phyloP scores from a whole-genome alignment of 305 asterid genomes.

The Fraxinus xanthoxyloides region DNA sequence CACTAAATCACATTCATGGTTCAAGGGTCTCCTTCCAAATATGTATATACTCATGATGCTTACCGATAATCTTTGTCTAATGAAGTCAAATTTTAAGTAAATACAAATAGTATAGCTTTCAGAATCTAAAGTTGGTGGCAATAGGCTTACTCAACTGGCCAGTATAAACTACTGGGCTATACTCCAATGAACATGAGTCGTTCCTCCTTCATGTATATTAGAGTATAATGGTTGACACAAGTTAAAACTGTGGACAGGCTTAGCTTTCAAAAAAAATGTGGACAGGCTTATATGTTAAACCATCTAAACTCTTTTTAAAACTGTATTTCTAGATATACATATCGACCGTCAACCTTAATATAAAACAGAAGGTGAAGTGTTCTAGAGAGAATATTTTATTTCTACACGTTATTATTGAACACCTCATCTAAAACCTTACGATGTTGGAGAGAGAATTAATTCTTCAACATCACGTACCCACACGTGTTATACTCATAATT shows the following conservation, averaged over 20 bases:
- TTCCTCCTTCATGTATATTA: not conserved
- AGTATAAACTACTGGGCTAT: not conserved
- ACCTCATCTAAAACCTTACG: not conserved
- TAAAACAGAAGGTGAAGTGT: not conserved
- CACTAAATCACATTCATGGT: not conserved
- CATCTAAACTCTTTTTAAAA: not conserved
- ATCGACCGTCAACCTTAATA: not conserved
- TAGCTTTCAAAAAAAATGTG: no score
- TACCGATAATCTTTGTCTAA: not conserved
- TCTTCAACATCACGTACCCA: not conserved
- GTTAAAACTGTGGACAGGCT: not conserved
- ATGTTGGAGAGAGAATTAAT: not conserved
- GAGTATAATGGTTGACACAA: not conserved
- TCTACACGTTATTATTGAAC: not conserved
- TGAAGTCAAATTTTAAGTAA: not conserved
- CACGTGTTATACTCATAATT: not conserved
- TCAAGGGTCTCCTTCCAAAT: not conserved
- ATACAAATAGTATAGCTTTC: not conserved
- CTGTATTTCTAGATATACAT: not conserved
- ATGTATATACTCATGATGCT: not conserved
- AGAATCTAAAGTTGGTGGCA: slow-evolving; percentile 9
- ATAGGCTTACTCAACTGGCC: slow-evolving; percentile 2
- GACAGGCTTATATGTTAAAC: not conserved
- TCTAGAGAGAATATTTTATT: not conserved
- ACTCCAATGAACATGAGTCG: not conserved